A percentile compares a stretch with the other conserved stretches of the same genome.
These are phyloP conservation scores for Trichoderma asperelloides DNA, from an alignment of 495 filamentous ascomycete species.

Conservation along the genomic window DNA sequence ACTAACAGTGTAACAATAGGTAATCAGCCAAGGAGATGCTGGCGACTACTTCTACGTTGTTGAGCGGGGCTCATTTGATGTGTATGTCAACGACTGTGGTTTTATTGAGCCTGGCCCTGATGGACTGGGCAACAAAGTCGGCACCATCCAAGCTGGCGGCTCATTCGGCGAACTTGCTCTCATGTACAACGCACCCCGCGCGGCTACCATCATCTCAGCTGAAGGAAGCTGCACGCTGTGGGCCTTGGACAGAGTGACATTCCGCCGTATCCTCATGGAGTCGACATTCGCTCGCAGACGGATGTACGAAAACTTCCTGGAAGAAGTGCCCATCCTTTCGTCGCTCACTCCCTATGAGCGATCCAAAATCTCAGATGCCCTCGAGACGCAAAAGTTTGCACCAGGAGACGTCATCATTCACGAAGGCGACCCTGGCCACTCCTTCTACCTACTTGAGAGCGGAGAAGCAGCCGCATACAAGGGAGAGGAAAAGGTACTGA, in stretches of 20 bases:
- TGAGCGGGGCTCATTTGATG: slow-evolving; percentile 81
- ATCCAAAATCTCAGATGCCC: slow-evolving; percentile 90
- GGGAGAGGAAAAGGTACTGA: slow-evolving; percentile 55
- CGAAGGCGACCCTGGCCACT: slow-evolving; percentile 85
- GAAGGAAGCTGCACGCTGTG: slow-evolving; percentile 75
- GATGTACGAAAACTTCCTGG: slow-evolving; percentile 97
- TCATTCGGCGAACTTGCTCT: slow-evolving; percentile 96
- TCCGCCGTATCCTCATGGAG: slow-evolving; percentile 97
- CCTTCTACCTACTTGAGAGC: slow-evolving; percentile 84
- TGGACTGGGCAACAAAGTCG: slow-evolving; percentile 80
- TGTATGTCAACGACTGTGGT: slow-evolving; percentile 79
- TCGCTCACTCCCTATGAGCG: slow-evolving; percentile 84
- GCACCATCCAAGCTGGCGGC: slow-evolving; percentile 72
- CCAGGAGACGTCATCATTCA: slow-evolving; percentile 74
- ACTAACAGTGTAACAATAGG: slow-evolving; percentile 30
- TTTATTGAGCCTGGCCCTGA: slow-evolving; percentile 70
- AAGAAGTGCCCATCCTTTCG: slow-evolving; percentile 84
- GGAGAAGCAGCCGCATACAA: slow-evolving; percentile 86
- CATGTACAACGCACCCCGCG: slow-evolving; percentile 97
- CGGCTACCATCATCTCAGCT: slow-evolving; percentile 86
- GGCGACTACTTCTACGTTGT: slow-evolving; percentile 98
- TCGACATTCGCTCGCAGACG: slow-evolving; percentile 89
- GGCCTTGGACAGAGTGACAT: slow-evolving; percentile 91
- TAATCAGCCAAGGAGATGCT: slow-evolving; percentile 91
- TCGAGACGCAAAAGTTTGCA: slow-evolving; percentile 81